Conservation (phyloP, 306 rosid genomes). For the Abrus precatorius region DNA sequence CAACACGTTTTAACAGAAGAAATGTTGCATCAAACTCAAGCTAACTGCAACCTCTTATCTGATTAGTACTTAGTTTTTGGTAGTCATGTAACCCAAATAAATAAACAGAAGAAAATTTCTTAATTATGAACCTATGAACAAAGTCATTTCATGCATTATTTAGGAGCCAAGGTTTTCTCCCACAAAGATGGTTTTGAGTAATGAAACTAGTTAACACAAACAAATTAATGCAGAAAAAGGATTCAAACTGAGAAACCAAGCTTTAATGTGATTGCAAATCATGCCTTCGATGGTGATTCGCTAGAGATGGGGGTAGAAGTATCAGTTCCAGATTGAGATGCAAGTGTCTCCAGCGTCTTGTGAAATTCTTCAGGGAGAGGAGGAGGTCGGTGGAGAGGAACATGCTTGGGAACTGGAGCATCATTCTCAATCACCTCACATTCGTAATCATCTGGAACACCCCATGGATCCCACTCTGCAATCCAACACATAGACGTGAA, state of each 20-base stretch:
- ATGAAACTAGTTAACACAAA: constrained; percentile 39
- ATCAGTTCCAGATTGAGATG: constrained; percentile 47
- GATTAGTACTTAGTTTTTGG: too few relatives aligned
- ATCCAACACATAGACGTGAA: constrained; percentile 27
- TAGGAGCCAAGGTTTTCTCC: constrained; percentile 33
- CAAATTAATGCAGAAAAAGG: constrained; percentile 22
- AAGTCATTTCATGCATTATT: constrained; percentile 43
- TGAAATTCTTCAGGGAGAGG: constrained; percentile 83
- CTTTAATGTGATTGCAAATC: constrained; percentile 41
- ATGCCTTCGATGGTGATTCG: constrained; percentile 64
- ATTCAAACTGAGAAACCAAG: constrained; percentile 44
- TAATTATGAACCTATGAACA: too few relatives aligned
- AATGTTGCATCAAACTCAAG: too few relatives aligned
- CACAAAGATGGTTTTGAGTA: constrained; percentile 1
- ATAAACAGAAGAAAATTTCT: too few relatives aligned
- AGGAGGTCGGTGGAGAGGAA: constrained; percentile 85
- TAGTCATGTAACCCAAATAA: too few relatives aligned
- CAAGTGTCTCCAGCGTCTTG: constrained; percentile 62
- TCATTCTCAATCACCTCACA: constrained; percentile 87
- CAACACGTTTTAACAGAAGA: too few relatives aligned
- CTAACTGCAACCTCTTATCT: too few relatives aligned
- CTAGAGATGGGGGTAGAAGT: constrained; percentile 49
- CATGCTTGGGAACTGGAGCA: constrained; percentile 90
- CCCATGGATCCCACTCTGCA: constrained; percentile 98
- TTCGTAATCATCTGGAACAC: constrained; percentile 84